phyloP scores from a whole-genome alignment of 2,329 filamentous ascomycete genomes.

The Lasiodiplodia sp. region DNA sequence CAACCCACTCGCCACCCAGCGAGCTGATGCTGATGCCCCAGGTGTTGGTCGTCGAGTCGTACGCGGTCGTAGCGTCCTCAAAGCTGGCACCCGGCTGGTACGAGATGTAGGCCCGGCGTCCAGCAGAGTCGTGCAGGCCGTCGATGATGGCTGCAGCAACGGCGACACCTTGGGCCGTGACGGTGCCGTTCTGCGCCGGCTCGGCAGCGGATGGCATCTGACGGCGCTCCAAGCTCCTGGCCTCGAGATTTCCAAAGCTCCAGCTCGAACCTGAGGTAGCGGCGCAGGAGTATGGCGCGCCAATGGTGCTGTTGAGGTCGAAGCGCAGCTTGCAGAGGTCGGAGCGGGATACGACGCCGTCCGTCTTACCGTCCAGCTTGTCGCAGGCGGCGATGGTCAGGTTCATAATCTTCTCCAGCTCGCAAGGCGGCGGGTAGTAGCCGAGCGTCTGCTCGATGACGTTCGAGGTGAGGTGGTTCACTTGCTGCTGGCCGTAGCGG shows the following conservation, averaged over 20 bases:
- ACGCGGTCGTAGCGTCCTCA: conserved; percentile 45
- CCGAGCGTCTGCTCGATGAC: conserved; percentile 49
- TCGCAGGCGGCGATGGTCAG: conserved; percentile 64
- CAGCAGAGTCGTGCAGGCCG: conserved; percentile 51
- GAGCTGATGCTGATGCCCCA: conserved; percentile 44
- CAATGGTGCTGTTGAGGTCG: conserved; percentile 57
- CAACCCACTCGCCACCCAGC: conserved; percentile 51
- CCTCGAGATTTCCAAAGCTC: conserved; percentile 33
- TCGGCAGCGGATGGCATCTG: conserved; percentile 14
- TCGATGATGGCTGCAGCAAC: conserved; percentile 38
- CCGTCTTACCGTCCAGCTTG: conserved; percentile 60
- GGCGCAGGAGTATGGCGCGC: conserved; percentile 54
- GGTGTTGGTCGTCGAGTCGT: conserved; percentile 41
- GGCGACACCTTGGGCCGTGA: conserved; percentile 40
- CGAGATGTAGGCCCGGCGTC: conserved; percentile 51
- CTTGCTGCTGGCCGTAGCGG: conserved; percentile 55
- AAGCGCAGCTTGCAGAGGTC: conserved; percentile 58
- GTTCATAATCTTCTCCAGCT: conserved; percentile 62
- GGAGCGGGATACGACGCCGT: conserved; percentile 61
- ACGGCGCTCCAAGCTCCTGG: background rate
- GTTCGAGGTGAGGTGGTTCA: conserved; percentile 51
- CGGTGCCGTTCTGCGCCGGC: conserved; percentile 43
- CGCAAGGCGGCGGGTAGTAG: conserved; percentile 55
- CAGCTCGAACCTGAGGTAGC: conserved; percentile 35
- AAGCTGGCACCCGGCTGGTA: conserved; percentile 45